Base-by-base conservation (phyloP, 1,139 yeast species). In the Saccharomyces pastorianus region DNA sequence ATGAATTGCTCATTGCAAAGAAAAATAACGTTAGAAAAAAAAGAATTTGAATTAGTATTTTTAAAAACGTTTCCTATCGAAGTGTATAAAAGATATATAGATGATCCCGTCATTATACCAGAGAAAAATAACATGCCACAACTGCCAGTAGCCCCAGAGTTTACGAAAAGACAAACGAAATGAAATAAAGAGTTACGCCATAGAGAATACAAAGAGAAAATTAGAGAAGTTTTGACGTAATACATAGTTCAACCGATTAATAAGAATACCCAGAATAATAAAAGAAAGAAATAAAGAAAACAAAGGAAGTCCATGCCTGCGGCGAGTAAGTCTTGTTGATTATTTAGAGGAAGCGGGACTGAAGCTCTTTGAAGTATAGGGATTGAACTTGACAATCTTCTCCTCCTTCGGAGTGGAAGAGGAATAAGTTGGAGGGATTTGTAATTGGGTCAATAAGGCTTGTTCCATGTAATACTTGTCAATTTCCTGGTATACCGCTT, bases 321-420 rank as follows among this genome's bases (percentile, higher is more conserved):
- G 13, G 13, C 31, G 31, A 26, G 7, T 25, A 25, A 11, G 55
- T 48, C 44, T 55, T 42, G 47, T 52, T 32, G 6, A 13, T 32
- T 13, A 32, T 32, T 32, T 20, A 32, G 38, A 32, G 3, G 38
- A 32, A 29, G 61, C 52, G 17, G 67, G 67, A 51, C 62, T 65
- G 53, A 61, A 61, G 57, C 65, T 61, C 53, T 61, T 80, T 29
- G 81, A 78, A 57, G 62, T 61, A 52, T 61, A 63, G 25, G 68
- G 65, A 53, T 64, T 61, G 51, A 64, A 63, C 52, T 61, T 61
- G 14, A 58, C 55, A 46, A 5, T 27, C 28, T 9, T 25, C 14
- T 32, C 49, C n/a, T 42, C 34, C 4, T 47, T 42, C 53, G 53
- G 44, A 51, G 50, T 46, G 51, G 55, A 29, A 51, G 46, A 27